Evolutionary conservation across 2,329 filamentous ascomycete genomes (phyloP).

Genomic region (Daldinia sp.): DNA sequence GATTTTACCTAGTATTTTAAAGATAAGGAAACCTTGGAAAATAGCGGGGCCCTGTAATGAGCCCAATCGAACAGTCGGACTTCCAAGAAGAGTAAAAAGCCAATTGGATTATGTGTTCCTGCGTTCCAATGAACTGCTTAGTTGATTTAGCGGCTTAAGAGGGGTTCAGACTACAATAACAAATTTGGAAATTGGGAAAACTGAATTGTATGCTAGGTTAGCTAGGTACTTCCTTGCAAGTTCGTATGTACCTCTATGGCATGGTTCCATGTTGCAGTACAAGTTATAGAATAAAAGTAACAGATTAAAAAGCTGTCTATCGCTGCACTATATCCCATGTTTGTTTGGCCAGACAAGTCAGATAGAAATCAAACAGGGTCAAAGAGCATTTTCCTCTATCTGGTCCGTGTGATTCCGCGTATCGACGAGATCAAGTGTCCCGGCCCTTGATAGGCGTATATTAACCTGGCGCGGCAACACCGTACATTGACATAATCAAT

Average conservation of each 20-base stretch:
- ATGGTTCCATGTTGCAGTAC: no score
- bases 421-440: conserved; percentile 10
- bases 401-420: background rate
- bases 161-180: background rate
- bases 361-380: no score
- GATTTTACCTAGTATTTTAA: no score
- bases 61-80: conserved; percentile 22
- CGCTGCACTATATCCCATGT: conserved; percentile 1
- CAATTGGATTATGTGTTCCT: conserved; percentile 28
- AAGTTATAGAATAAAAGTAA: conserved; percentile 3
- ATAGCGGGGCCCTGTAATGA: conserved; percentile 5
- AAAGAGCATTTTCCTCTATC: conserved; percentile 18
- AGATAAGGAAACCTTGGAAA: conserved; percentile 11
- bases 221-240: no score
- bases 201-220: background rate
- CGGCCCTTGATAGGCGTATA: conserved; percentile 22
- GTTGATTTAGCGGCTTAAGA: conserved; percentile 18
- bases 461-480: conserved; percentile 7
- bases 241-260: no score
- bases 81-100: conserved; percentile 23
- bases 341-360: conserved; percentile 26
- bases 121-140: conserved; percentile 2
- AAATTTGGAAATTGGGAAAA: background rate
- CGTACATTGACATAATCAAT: conserved; percentile 8
- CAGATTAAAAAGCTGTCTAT: background rate